Base-by-base conservation (phyloP, 768 basidiomycete genomes). In the Rubroboletus pulcherrimus region DNA sequence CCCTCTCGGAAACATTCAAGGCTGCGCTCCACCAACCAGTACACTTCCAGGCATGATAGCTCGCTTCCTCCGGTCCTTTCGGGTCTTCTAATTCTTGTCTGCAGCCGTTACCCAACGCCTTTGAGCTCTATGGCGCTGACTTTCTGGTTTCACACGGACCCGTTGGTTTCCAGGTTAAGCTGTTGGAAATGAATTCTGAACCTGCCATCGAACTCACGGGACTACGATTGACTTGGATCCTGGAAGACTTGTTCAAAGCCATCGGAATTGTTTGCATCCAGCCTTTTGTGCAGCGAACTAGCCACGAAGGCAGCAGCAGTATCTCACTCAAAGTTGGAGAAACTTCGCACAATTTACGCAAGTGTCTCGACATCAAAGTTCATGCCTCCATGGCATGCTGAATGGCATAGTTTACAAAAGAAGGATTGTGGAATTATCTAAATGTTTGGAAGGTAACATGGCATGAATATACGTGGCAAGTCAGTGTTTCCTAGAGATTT, bases 161-260 rank as follows among this genome's bases (percentile, higher is more conserved):
- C 52, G 46, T 51, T 7, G 64, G 68, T 8, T 80, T 84, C 53
- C 78, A 82, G 57, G 85, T 92, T 15, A 85, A 87, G 53, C 75
- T 98, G 2, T 78, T 98, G 31, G 97, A 98, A 71, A 78, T 96
- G 64, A 99, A 99, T 67, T 86, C 96, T 7, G 94, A 95, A 60
- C 96, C 97, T 1, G 97, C 97, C 42, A 96, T 98, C 55, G 91
- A 94, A 64, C 81, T 96, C 52, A 95, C 95, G 0, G 97, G 95
- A 1, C 80, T 85, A 35, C 80, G 93, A 30, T 73, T 98, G 35
- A 81, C 83, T 17, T 89, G 89, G 81, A 83, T 94, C 43, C 73
- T 97, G 51, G 82, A 87, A 62, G 88, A 90, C 60, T 74, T 97
- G 51, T 96, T 97, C 74, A 73, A 74, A 34, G 79, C 83, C 1